These are phyloP conservation scores for Diaporthe sp. DNA, from an alignment of 2,329 filamentous ascomycete species.

Conservation along the genomic window DNA sequence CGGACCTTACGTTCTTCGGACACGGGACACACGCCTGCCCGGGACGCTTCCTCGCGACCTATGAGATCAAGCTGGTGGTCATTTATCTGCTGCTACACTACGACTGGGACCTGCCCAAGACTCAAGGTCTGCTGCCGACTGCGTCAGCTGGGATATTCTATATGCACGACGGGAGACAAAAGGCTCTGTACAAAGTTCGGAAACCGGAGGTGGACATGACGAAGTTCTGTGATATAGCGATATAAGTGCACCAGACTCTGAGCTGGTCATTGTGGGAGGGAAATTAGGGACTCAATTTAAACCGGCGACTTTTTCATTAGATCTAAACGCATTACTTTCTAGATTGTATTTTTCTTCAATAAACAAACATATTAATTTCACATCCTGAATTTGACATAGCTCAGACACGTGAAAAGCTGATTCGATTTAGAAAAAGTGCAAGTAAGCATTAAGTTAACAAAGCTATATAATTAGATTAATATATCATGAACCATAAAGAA, in stretches of 20 bases:
- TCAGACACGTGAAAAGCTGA: too few species aligned
- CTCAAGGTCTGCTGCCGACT: conserved; percentile 45
- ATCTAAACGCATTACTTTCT: too few species aligned
- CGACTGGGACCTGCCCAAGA: conserved; percentile 42
- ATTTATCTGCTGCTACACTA: conserved; percentile 48
- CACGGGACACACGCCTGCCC: conserved; percentile 57
- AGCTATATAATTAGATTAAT: too few species aligned
- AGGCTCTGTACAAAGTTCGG: not conserved
- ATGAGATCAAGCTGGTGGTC: conserved; percentile 54
- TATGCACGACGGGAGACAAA: not conserved
- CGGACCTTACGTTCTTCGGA: conserved; percentile 50
- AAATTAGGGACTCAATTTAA: too few species aligned
- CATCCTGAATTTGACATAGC: too few species aligned
- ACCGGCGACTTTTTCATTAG: too few species aligned
- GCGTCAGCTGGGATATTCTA: not conserved
- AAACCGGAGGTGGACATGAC: not conserved
- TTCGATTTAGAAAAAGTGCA: too few species aligned
- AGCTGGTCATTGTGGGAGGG: not conserved
- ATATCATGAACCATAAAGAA: too few species aligned
- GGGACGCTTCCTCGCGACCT: conserved; percentile 55
- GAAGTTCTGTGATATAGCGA: not conserved
- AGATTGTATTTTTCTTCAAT: too few species aligned
- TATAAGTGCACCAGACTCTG: not conserved
- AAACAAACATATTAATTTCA: too few species aligned
- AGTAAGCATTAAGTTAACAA: too few species aligned